A percentile compares a stretch with the other conserved stretches of the same genome.
phyloP scores from a whole-genome alignment of 169 alveolate genomes.

The Cryptosporidium muris region DNA sequence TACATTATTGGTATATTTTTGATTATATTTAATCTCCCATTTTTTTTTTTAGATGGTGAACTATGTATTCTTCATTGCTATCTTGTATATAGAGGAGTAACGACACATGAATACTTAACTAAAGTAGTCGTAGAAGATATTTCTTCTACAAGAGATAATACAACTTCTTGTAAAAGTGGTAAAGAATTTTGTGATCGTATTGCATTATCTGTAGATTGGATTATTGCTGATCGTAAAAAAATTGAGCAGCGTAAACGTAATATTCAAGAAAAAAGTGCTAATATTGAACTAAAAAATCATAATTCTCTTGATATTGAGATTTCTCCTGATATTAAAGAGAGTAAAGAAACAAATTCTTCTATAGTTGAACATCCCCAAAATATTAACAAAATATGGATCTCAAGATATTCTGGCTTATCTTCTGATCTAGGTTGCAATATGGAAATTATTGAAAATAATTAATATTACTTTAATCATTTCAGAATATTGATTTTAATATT shows the following conservation, averaged over 20 bases:
- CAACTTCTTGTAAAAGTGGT: slow-evolving; percentile 17
- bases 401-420: too few relatives aligned
- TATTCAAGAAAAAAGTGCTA: slow-evolving; percentile 19
- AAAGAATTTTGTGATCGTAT: slow-evolving; percentile 16
- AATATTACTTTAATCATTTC: too few relatives aligned
- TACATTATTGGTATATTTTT: slow-evolving; percentile 39
- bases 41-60: slow-evolving; percentile 45
- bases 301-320: slow-evolving; percentile 3
- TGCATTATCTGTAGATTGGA: slow-evolving; percentile 66
- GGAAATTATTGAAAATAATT: too few relatives aligned
- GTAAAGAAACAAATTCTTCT: slow-evolving; percentile 45
- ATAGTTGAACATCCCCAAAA: background rate
- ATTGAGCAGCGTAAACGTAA: slow-evolving; percentile 13
- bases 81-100: slow-evolving; percentile 72
- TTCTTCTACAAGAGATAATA: slow-evolving; percentile 2
- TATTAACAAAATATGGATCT: too few relatives aligned
- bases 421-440: too few relatives aligned
- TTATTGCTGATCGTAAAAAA: slow-evolving; percentile 62
- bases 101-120: slow-evolving; percentile 76
- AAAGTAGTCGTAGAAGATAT: slow-evolving; percentile 50
- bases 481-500: too few relatives aligned
- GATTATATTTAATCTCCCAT: slow-evolving; percentile 53
- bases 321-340: slow-evolving; percentile 1
- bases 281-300: background rate
- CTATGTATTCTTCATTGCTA: slow-evolving; percentile 73